Base-by-base conservation (phyloP, 1,139 yeast species). In the Lizanozyma gosingica region DNA sequence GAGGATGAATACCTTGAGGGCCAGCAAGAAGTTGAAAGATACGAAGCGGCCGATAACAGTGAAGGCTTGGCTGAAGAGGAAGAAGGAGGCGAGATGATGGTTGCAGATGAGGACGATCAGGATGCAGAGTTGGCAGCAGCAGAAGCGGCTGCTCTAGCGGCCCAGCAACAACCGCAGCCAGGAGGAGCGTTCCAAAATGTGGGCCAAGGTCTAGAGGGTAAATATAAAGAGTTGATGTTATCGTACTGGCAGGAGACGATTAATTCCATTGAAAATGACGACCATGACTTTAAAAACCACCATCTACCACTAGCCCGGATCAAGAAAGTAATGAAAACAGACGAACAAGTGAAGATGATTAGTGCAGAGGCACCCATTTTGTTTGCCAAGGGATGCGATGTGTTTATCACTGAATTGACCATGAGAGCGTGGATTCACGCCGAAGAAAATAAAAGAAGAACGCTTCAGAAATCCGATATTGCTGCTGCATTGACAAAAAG, bases 351-450 rank as follows among this genome's bases (percentile, higher is more conserved):
- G 40, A 76, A 90, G 49, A 92, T 92, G 98, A 92, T 92, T 44
- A 80, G 94, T 49, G 97, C 98, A 2, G 98, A 92, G 63, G 97
- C 97, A 0, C 98, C 98, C 1, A 88, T 92, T 34, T 64, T 92
- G 46, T 92, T 92, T 66, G 97, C 98, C 38, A 92, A 92, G 60
- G 97, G 97, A 1, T 92, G 98, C 62, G 98, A 92, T 58, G 82
- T 92, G 36, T 92, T 92, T 61, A 92, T 92, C 48, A 90, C 97
- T 0, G 98, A 92, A 60, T 70, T 92, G 43, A 90, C 98, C 11
- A 88, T 92, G 97, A 72, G 98, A 45, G 97, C 98, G 2, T 92
- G 98, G 98, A 87, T 92, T 46, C 96, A 90, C 53, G 97, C 97
- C 1, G 97, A 92, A 59, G 96, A 87, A 53, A 87, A 86, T 63